Evolutionary conservation across 345 rosid genomes (phyloP).

Genomic region (Excoecaria cochinchinensis): DNA sequence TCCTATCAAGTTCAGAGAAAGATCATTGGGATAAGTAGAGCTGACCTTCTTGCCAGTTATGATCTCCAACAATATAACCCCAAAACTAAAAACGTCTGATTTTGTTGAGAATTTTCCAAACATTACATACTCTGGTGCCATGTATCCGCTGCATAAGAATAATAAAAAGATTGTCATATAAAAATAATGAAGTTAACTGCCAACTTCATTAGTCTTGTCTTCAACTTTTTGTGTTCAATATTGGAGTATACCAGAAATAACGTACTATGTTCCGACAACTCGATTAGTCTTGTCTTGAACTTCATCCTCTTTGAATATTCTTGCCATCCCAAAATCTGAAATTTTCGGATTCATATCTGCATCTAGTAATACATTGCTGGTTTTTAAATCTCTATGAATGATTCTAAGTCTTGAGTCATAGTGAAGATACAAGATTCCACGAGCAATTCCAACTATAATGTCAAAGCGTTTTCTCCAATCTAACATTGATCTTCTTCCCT

Average conservation of each 20-base stretch:
- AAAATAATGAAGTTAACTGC: background rate
- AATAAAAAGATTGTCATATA: background rate
- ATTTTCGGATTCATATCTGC: constrained; percentile 52
- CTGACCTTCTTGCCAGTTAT: constrained; percentile 11
- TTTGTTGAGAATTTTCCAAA: constrained; percentile 57
- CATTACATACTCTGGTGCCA: constrained; percentile 85
- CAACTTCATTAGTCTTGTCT: background rate
- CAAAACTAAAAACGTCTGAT: constrained; percentile 70
- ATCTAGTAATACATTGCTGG: constrained; percentile 62
- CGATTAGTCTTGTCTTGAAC: constrained; percentile 48
- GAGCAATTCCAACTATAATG: constrained; percentile 56
- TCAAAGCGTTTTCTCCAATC: constrained; percentile 59
- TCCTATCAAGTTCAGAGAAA: background rate
- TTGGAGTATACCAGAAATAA: constrained; percentile 6
- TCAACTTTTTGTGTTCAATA: background rate
- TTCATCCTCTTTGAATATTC: constrained; percentile 53
- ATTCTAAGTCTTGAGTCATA: constrained; percentile 72
- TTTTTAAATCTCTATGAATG: constrained; percentile 70
- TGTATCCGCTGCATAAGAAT: constrained; percentile 52
- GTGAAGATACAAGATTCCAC: constrained; percentile 68
- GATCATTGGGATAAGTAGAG: background rate
- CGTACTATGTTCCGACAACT: constrained; percentile 77
- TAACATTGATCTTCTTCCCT: constrained; percentile 24
- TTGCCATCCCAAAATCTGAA: constrained; percentile 68
- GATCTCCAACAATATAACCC: constrained; percentile 32